Evolutionary conservation across 208 protist species (phyloP).

Genomic region (Strigomonas galati): DNA sequence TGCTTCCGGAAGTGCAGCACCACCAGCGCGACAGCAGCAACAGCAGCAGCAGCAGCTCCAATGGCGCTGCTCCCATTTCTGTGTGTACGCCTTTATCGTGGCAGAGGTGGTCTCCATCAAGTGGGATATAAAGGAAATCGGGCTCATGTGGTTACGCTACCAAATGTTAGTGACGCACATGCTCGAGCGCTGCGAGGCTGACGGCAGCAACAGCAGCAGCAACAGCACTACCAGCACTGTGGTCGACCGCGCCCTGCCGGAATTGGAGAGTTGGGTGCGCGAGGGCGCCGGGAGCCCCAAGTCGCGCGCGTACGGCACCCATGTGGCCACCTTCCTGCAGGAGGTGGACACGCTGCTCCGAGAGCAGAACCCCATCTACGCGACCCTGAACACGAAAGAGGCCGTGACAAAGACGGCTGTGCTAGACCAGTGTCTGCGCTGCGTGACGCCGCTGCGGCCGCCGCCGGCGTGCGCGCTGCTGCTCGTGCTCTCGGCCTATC

Average conservation of each 20-base stretch:
- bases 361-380: conserved; percentile 8
- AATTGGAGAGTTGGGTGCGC: conserved; percentile 5
- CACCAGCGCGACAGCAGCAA: background rate
- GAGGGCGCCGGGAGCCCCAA: conserved; percentile 4
- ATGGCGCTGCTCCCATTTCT: conserved; percentile 6
- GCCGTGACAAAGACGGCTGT: background rate
- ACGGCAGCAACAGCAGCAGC: background rate
- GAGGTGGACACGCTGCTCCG: conserved; percentile 1
- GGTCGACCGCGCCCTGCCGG: background rate
- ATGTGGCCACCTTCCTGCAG: background rate
- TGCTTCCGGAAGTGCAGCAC: too few species aligned
- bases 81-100: conserved; percentile 11
- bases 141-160: conserved; percentile 37
- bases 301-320: background rate
- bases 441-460: conserved; percentile 31
- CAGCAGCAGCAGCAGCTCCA: background rate
- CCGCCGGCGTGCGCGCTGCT: conserved; percentile 52
- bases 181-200: background rate
- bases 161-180: conserved; percentile 1
- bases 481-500: conserved; percentile 52
- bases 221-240: conserved; percentile 1
- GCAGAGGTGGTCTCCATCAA: conserved; percentile 24
- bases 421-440: conserved; percentile 24
- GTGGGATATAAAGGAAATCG: conserved; percentile 36
- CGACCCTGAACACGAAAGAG: background rate